Base-by-base conservation (phyloP, 2,329 filamentous ascomycete genomes). In the Calonectria crousiana region DNA sequence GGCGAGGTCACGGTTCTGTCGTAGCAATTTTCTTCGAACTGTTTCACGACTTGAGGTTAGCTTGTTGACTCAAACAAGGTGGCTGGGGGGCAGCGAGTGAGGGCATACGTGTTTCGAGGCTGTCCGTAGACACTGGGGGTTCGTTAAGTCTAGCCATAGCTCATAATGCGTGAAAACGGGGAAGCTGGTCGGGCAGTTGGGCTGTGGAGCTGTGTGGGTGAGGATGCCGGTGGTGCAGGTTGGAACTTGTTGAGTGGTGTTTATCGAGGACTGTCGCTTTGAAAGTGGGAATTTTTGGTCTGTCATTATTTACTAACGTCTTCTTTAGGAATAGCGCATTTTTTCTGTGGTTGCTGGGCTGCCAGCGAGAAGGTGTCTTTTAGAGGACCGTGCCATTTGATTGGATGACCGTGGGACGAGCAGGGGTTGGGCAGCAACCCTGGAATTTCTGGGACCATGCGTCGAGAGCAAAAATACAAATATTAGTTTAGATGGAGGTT, bases 1-100 rank as follows among this genome's bases (percentile, higher is more conserved):
- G 76, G 94, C 94, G 76, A 97, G 93, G 81, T 97, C 95, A 84
- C 94, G 91, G 83, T 97, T 97, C 83, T 97, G 95, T 69, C 95
- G 91, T 80, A 96, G 88, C 82, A 96, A 95, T 82, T 93, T 93
- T 81, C 93, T 91, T 83, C 95, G 94, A 74, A 96, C 94, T 96
- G 79, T 14, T 75, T 62, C 69, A 67, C 53, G 71, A 68, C 66
- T 78, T 64, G 76, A 56, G 49, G 72, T 81, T 41, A 79, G 76
- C 64, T 76, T 66, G 30, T 47, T 60, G 65, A 67, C 51, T 51
- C 47, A 52, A 47, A 49, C 49, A 8, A 36, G 30, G 60, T 68
- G 20, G 75, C 47, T 73, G 67, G 68, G 75, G 60, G 44, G 65
- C 36, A 60, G 72, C 67, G 60, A 49, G 36, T 56, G 60, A 38